These are phyloP conservation scores for Plasmodium blacklocki DNA, from an alignment of 169 alveolate genomes.

Conservation along the genomic window DNA sequence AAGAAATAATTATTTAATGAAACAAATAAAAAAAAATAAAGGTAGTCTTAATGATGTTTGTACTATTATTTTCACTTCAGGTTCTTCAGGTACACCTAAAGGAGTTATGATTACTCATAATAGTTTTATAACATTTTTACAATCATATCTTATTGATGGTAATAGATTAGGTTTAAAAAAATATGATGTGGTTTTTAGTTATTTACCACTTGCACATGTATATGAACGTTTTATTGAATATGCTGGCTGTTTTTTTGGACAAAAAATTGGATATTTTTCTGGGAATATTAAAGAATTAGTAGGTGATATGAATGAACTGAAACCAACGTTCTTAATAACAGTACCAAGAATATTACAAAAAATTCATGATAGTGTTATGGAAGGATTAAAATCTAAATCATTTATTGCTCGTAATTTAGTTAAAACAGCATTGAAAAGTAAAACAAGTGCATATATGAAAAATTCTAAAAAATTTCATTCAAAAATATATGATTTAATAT, in stretches of 20 bases:
- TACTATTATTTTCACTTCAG: slow-evolving; percentile 79
- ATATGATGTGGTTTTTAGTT: slow-evolving; percentile 88
- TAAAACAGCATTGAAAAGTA: slow-evolving; percentile 77
- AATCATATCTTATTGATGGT: slow-evolving; percentile 78
- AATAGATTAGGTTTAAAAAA: slow-evolving; percentile 81
- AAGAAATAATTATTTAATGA: not conserved
- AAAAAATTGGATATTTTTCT: slow-evolving; percentile 91
- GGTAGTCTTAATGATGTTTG: slow-evolving; percentile 27
- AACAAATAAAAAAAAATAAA: slow-evolving; percentile 19
- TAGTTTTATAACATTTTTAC: slow-evolving; percentile 83
- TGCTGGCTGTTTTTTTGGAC: slow-evolving; percentile 78
- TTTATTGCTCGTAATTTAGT: slow-evolving; percentile 77
- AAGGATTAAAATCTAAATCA: slow-evolving; percentile 78
- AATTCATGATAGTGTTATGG: slow-evolving; percentile 84
- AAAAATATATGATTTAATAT: slow-evolving; percentile 76
- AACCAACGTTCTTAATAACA: slow-evolving; percentile 84
- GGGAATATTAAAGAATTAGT: slow-evolving; percentile 91
- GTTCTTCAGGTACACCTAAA: slow-evolving; percentile 97
- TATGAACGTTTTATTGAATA: slow-evolving; percentile 91
- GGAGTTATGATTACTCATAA: slow-evolving; percentile 94
- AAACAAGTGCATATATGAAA: slow-evolving; percentile 71
- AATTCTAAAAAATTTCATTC: slow-evolving; percentile 77
- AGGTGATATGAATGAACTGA: slow-evolving; percentile 88
- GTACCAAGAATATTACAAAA: slow-evolving; percentile 86
- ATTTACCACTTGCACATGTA: slow-evolving; percentile 94